phyloP scores from a whole-genome alignment of 139 green algal genomes.

The Bryopsis sp. region DNA sequence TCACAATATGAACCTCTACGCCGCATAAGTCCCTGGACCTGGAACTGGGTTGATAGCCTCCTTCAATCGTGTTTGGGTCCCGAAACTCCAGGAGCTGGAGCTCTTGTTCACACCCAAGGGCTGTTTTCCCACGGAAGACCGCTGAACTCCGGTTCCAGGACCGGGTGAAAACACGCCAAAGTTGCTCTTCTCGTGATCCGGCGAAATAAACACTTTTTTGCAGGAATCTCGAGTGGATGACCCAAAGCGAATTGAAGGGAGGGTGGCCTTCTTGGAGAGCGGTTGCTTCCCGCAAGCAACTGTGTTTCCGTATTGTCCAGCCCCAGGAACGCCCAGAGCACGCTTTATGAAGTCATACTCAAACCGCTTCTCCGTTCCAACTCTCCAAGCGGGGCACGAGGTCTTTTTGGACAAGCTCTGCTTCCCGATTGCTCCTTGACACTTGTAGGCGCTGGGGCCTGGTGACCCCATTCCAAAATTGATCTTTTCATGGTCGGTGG shows the following conservation, averaged over 20 bases:
- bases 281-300: conserved; percentile 38
- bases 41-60: neutral
- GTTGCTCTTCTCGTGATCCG: conserved; percentile 50
- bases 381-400: conserved; percentile 22
- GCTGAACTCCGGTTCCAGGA: conserved; percentile 27
- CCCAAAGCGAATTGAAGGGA: conserved; percentile 42
- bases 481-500: conserved; percentile 29
- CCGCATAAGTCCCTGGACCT: neutral
- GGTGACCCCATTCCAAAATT: conserved; percentile 35
- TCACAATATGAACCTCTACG: neutral
- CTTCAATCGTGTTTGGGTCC: conserved; percentile 20
- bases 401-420: conserved; percentile 21
- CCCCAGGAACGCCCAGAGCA: conserved; percentile 33
- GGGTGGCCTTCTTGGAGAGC: conserved; percentile 41
- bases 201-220: conserved; percentile 54
- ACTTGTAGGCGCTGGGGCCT: conserved; percentile 35
- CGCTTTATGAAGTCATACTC: conserved; percentile 22
- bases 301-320: conserved; percentile 36
- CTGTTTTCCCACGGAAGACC: conserved; percentile 32
- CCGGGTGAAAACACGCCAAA: conserved; percentile 40
- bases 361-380: conserved; percentile 33
- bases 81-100: conserved; percentile 45
- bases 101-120: conserved; percentile 34
- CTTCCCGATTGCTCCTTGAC: conserved; percentile 25
- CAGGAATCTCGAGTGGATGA: conserved; percentile 35